Base-by-base conservation (phyloP, 2,329 filamentous ascomycete genomes). In the Scedosporium boydii region DNA sequence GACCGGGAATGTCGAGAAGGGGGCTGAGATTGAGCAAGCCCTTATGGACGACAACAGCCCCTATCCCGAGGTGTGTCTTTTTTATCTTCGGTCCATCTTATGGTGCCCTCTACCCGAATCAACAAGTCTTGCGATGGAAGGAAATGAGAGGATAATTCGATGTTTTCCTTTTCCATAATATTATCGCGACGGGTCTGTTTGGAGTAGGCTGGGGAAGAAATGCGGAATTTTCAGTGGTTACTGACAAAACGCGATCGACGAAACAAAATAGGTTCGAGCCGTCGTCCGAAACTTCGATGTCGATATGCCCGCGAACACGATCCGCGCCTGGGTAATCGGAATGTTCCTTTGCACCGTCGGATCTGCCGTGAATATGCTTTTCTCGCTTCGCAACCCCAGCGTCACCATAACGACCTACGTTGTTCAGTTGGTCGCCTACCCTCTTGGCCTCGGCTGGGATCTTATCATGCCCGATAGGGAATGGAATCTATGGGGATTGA, bases 261-360 rank as follows among this genome's bases (percentile, higher is more conserved):
- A 26, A 12, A 48, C 67, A 67, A 71, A 38, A 26, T 76, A 87
- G 75, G 86, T 88, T 62, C 83, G 86, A 67, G 82, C 85, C 27
- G 83, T 86, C 18, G 86, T 88, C 18, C 77, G 82, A 64, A 88
- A 87, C 70, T 80, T 82, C 69, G 86, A 88, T 67, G 80, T 86
- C 66, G 85, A 87, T 67, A 76, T 87, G 26, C 82, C 84, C n/a
- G 79, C 79, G 67, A 87, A 86, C 70, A 87, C 85, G 21, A 77
- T 87, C 63, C 83, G 85, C 59, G 84, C 85, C 41, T 88, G 85
- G 85, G 74, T 77, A 4, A 84, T 88, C 64, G 85, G 85, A 41
- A 64, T 87, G 67, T 4, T 87, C 10, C 77, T 87, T 55, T 83
- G 84, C 63, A 87, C 84, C 0, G 69, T 87, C 63, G 85, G 83